These are phyloP conservation scores for Scenedesmus sp. DNA, from an alignment of 163 green algal species.

Conservation along the genomic window DNA sequence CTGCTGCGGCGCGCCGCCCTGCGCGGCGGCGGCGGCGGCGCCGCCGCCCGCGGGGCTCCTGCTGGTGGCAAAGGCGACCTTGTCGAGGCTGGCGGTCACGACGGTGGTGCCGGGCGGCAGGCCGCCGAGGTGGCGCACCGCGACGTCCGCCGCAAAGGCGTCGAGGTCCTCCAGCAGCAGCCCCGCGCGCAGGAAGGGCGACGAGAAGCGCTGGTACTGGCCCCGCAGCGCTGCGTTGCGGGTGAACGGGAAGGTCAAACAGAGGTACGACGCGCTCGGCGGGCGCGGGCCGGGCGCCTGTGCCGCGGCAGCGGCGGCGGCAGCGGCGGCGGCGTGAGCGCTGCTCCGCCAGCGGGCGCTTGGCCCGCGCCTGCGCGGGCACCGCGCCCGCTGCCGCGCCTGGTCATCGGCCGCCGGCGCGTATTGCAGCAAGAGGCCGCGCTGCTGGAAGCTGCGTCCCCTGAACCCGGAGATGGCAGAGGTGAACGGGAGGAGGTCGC, in stretches of 20 bases:
- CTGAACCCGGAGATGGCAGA: slow-evolving; percentile 25
- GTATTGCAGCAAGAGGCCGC: slow-evolving; percentile 27
- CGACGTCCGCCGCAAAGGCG: slow-evolving; percentile 47
- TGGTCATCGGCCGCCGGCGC: background rate
- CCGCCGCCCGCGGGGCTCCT: background rate
- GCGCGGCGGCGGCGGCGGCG: slow-evolving; percentile 9
- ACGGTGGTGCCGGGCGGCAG: slow-evolving; percentile 19
- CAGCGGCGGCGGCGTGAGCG: background rate
- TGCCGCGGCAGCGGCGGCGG: slow-evolving; percentile 8
- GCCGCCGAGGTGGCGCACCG: slow-evolving; percentile 24
- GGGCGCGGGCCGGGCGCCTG: background rate
- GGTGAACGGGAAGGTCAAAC: slow-evolving; percentile 51
- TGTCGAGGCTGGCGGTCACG: slow-evolving; percentile 37
- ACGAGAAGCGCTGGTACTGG: slow-evolving; percentile 54
- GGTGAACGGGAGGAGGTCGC: slow-evolving; percentile 41
- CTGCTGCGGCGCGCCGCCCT: background rate
- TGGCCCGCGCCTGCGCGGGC: background rate
- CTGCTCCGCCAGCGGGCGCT: background rate
- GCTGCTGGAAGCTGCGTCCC: slow-evolving; percentile 8
- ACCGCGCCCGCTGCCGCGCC: no score
- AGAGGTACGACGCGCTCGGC: slow-evolving; percentile 49
- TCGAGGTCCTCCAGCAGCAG: slow-evolving; percentile 59
- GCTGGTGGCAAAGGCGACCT: slow-evolving; percentile 37
- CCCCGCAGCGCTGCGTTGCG: slow-evolving; percentile 37
- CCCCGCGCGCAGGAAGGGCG: slow-evolving; percentile 41